Conservation (phyloP, 163 green algal genomes). For the Scenedesmus sp. region DNA sequence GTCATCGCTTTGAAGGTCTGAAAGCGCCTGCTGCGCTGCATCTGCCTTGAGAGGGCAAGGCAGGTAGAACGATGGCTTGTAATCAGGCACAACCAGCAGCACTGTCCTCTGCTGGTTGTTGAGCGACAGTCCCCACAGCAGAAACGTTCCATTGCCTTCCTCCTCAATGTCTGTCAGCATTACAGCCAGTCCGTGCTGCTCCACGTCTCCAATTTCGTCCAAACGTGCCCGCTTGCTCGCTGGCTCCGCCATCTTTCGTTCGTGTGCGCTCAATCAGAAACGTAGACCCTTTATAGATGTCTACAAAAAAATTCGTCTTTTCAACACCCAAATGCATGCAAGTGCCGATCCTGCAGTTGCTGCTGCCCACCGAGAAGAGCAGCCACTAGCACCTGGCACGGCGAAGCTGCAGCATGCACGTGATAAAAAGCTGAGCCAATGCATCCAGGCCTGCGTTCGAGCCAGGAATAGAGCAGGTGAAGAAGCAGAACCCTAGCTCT, state of each 20-base stretch:
- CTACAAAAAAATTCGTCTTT: not conserved
- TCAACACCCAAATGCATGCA: not conserved
- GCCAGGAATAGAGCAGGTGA: not conserved
- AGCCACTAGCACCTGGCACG: not conserved
- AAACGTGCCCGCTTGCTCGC: not conserved
- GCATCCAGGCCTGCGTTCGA: not conserved
- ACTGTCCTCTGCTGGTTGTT: constrained; percentile 47
- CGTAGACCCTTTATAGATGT: not conserved
- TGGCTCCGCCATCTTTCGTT: not conserved
- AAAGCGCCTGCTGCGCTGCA: not conserved
- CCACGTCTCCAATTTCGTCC: not conserved
- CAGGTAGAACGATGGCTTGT: constrained; percentile 78
- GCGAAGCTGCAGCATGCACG: too few relatives aligned
- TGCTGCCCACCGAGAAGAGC: not conserved
- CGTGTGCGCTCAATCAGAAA: not conserved
- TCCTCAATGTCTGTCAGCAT: constrained; percentile 76
- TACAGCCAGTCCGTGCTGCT: constrained; percentile 50
- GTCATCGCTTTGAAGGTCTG: not conserved
- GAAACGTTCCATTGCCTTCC: constrained; percentile 61
- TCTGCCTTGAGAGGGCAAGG: constrained; percentile 56
- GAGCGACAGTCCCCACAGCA: constrained; percentile 64
- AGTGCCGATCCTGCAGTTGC: not conserved
- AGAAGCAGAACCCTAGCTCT: not conserved
- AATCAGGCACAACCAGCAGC: constrained; percentile 67
- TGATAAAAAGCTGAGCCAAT: not conserved